These are phyloP conservation scores for Carpinus viminea DNA, from an alignment of 306 rosid genomes.

Conservation along the genomic window DNA sequence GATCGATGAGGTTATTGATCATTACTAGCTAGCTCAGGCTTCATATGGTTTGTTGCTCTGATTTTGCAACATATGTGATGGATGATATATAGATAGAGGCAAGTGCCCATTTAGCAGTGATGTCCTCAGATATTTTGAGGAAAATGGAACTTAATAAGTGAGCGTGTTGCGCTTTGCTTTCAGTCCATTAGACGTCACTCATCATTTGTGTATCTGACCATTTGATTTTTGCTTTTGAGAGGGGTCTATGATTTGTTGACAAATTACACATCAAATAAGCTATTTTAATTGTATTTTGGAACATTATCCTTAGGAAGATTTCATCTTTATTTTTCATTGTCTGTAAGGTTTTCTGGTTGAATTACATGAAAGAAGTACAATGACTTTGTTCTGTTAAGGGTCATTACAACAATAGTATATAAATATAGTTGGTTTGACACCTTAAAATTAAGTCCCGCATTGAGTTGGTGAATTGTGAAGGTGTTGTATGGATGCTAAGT, in stretches of 20 bases:
- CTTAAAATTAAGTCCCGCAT: too few relatives aligned
- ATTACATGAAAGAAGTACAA: not conserved
- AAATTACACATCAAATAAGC: not conserved
- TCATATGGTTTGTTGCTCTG: not conserved
- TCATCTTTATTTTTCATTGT: constrained; percentile 4
- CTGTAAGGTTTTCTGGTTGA: not conserved
- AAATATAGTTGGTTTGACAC: not conserved
- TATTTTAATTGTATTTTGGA: not conserved
- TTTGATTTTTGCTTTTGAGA: not conserved
- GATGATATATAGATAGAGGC: not conserved
- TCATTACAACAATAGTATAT: not conserved
- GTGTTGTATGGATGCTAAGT: too few relatives aligned
- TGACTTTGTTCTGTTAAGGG: not conserved
- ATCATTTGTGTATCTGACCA: not conserved
- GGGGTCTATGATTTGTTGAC: not conserved
- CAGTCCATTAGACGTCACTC: not conserved
- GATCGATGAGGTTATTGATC: not conserved
- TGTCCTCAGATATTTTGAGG: too few relatives aligned
- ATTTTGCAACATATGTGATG: not conserved
- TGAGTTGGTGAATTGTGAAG: too few relatives aligned
- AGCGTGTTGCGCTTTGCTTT: not conserved
- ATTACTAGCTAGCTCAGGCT: not conserved
- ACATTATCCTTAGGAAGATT: not conserved
- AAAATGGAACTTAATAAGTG: not conserved
- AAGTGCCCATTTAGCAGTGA: not conserved